Base-by-base conservation (phyloP, 805 yeast genomes). In the Metschnikowia koreensis region DNA sequence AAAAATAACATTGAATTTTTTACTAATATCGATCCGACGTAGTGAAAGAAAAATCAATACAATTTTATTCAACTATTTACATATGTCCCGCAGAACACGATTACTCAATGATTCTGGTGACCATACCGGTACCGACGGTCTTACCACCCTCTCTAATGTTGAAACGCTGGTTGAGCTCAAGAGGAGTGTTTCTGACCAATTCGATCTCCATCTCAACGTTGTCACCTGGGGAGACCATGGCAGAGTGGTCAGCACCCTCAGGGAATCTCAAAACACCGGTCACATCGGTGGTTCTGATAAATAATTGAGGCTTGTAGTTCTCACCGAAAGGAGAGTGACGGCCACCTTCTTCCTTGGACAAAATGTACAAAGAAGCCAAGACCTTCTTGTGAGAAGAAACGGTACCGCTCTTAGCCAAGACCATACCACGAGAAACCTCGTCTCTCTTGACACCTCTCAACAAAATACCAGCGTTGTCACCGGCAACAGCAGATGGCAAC, bases 81-180 rank as follows among this genome's bases (percentile, higher is more conserved):
- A 36, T 44, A 51, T 38, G 44, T n/a, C 15, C 34, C 8, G 36
- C 5, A 27, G 33, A 8, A 33, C 38, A 31, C 22, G 52, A 44
- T 67, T 79, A 83, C 71, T 86, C 93, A 60, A 89, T 72, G 73
- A 90, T 85, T 76, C 97, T 86, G 66, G 99, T 94, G 65, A 94
- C 83, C 80, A 94, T 80, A 81, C 99, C 99, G 62, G 99, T 94
- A 76, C 97, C 99, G 62, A 94, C 97, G 60, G 99, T 94, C 80
- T 87, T 89, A 73, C 97, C 97, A 79, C 98, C 97, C 81, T 94
- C 99, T 85, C 99, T 94, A 73, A 94, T 82, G 85, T 94, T 94
- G 87, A 94, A 94, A 79, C 98, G 89, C 81, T 92, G 97, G 73
- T 96, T 96, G 66, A 87, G 86, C 81, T 94, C 99, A 59, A 94